A percentile compares a stretch with the other conserved stretches of the same genome.
Evolutionary conservation across 495 filamentous ascomycete species (phyloP).

Genomic region (Xanthoparmelia taractica): DNA sequence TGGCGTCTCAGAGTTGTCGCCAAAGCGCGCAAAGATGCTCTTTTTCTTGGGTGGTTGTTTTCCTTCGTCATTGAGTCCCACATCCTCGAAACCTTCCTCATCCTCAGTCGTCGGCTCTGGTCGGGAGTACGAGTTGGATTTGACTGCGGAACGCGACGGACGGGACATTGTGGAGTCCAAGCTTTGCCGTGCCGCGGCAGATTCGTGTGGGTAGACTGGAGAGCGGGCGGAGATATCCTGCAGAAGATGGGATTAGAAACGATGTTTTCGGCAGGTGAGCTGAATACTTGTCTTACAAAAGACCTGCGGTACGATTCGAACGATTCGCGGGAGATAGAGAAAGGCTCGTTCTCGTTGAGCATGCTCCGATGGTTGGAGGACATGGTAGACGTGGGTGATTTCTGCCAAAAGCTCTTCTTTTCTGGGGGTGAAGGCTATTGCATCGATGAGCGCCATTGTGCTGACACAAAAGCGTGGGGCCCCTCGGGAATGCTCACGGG

Average conservation of each 20-base stretch:
- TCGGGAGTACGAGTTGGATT: conserved; percentile 39
- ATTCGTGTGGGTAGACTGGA: conserved; percentile 55
- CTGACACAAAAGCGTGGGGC: conserved; percentile 19
- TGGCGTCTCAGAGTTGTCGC: conserved; percentile 46
- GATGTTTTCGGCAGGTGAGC: not conserved
- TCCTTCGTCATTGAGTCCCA: conserved; percentile 72
- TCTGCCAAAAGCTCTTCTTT: conserved; percentile 76
- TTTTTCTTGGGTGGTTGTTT: conserved; percentile 63
- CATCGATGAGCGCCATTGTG: conserved; percentile 11
- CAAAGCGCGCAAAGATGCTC: conserved; percentile 79
- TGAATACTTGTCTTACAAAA: conserved; percentile 59
- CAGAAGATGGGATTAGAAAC: conserved; percentile 8
- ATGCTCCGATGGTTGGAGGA: conserved; percentile 64
- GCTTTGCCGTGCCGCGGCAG: conserved; percentile 57
- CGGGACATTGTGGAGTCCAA: conserved; percentile 66
- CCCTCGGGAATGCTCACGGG: conserved; percentile 50
- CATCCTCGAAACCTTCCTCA: conserved; percentile 83
- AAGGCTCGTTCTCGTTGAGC: conserved; percentile 79
- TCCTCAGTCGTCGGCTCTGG: conserved; percentile 58
- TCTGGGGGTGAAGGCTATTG: conserved; percentile 81
- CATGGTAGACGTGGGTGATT: conserved; percentile 53
- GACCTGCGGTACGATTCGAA: conserved; percentile 97
- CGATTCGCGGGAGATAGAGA: conserved; percentile 93
- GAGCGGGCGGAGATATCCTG: conserved; percentile 92
- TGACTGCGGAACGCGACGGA: conserved; percentile 46